A percentile compares a stretch with the other conserved stretches of the same genome.
Evolutionary conservation across 1,284 basidiomycete species (phyloP).

Genomic region (Cutaneotrichosporon sp.): DNA sequence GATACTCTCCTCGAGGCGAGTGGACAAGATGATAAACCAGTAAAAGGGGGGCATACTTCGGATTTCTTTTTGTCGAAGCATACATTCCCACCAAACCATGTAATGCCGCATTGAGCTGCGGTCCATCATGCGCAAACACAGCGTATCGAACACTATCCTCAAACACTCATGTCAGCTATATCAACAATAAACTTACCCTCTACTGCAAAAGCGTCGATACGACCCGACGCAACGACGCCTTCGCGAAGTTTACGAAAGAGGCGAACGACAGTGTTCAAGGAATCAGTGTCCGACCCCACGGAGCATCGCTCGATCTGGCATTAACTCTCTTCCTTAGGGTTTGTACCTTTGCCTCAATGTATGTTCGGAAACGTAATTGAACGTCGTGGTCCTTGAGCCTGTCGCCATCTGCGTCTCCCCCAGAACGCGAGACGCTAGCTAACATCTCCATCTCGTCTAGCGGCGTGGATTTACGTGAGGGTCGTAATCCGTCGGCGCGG

Average conservation of each 20-base stretch:
- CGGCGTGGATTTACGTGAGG: conserved; percentile 4
- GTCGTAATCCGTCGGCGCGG: background rate
- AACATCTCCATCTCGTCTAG: conserved; percentile 41
- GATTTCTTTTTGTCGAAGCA: conserved; percentile 26
- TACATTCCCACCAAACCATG: conserved; percentile 49
- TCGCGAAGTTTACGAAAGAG: conserved; percentile 51
- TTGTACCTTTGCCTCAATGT: conserved; percentile 47
- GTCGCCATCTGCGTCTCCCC: conserved; percentile 50
- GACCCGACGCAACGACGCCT: conserved; percentile 46
- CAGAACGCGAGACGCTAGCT: conserved; percentile 42
- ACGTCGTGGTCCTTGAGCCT: conserved; percentile 45
- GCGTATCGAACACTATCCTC: conserved; percentile 45
- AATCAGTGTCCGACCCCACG: conserved; percentile 33
- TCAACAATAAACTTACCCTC: conserved; percentile 35
- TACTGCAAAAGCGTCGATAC: conserved; percentile 48
- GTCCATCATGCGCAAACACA: conserved; percentile 40
- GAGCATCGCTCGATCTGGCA: conserved; percentile 18
- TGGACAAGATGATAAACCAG: conserved; percentile 43
- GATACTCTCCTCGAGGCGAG: conserved; percentile 16
- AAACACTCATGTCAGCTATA: conserved; percentile 35
- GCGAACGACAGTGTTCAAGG: conserved; percentile 45
- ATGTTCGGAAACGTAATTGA: conserved; percentile 44
- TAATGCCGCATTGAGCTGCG: conserved; percentile 45
- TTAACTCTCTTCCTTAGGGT: background rate
- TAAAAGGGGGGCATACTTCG: conserved; percentile 35